phyloP scores from a whole-genome alignment of 2,329 filamentous ascomycete species.

The Aspergillus ochraceoroseus region DNA sequence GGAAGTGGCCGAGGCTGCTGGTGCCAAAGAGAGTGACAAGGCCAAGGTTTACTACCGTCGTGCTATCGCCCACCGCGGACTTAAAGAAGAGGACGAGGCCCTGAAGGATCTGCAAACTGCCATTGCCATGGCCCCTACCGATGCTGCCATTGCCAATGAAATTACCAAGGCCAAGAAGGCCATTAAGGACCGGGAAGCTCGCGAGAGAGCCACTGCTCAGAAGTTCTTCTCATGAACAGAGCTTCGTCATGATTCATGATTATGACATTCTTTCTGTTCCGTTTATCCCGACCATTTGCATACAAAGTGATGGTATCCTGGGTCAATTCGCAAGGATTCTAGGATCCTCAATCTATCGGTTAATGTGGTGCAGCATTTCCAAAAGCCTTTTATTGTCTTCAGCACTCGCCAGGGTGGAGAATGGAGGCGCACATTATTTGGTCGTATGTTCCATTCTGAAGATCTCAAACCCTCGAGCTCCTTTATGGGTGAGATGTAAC shows the following conservation, averaged over 20 bases:
- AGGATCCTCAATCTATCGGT: not conserved
- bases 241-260: conserved; percentile 22
- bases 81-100: conserved; percentile 81
- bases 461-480: no score
- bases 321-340: not conserved
- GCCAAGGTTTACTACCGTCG: conserved; percentile 87
- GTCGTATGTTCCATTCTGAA: not conserved
- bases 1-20: conserved; percentile 53
- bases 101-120: conserved; percentile 71
- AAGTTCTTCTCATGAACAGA: conserved; percentile 69
- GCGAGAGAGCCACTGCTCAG: conserved; percentile 87
- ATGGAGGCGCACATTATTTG: conserved; percentile 11
- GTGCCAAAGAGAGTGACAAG: conserved; percentile 66
- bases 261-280: conserved; percentile 27
- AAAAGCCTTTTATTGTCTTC: conserved; percentile 7
- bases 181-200: conserved; percentile 66
- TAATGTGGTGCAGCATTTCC: conserved; percentile 4
- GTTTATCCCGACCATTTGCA: conserved; percentile 10
- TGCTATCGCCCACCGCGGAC: conserved; percentile 65
- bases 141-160: conserved; percentile 70
- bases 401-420: conserved; percentile 13
- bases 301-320: conserved; percentile 13
- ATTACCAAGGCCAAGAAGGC: conserved; percentile 72
- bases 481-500: not conserved
- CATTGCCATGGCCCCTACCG: conserved; percentile 66